Conservation (phyloP, 306 rosid species). For the Arachis hypogaea region DNA sequence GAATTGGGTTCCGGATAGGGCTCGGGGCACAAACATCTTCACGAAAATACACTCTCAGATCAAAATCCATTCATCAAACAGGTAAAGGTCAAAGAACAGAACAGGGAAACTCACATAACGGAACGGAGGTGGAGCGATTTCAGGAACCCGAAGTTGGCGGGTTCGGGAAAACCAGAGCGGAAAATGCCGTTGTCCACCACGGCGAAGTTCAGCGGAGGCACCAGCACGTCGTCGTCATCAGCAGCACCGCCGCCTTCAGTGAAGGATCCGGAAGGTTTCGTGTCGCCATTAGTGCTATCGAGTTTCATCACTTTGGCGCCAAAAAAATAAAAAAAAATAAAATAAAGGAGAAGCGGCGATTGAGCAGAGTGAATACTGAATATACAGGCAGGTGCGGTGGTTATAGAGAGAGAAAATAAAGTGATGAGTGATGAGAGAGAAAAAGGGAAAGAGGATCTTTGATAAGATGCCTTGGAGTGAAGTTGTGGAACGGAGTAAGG, state of each 20-base stretch:
- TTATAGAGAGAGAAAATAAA: background rate
- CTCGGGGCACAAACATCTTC: slow-evolving; percentile 70
- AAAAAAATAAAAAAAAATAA: slow-evolving; percentile 8
- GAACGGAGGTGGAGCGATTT: slow-evolving; percentile 72
- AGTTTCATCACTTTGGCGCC: slow-evolving; percentile 65
- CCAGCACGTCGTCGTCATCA: slow-evolving; percentile 50
- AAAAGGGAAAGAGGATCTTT: slow-evolving; percentile 36
- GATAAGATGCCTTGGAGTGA: slow-evolving; percentile 39
- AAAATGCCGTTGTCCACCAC: slow-evolving; percentile 73
- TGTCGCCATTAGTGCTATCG: slow-evolving; percentile 41
- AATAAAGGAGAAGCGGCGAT: too few relatives aligned
- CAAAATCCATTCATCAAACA: background rate
- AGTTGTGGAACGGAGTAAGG: background rate
- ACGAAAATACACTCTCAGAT: background rate
- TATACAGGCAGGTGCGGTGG: slow-evolving; percentile 11
- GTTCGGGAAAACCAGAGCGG: slow-evolving; percentile 65
- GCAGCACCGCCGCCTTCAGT: slow-evolving; percentile 11
- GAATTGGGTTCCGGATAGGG: slow-evolving; percentile 58
- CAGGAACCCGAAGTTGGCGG: slow-evolving; percentile 64
- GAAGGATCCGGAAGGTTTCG: slow-evolving; percentile 8
- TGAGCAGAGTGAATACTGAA: slow-evolving; percentile 14
- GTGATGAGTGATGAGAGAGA: too few relatives aligned
- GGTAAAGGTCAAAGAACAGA: background rate
- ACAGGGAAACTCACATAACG: slow-evolving; percentile 52
- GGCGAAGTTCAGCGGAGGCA: slow-evolving; percentile 74